Conservation (phyloP, 1,139 yeast species). For the Sugiyamaella castrensis region DNA sequence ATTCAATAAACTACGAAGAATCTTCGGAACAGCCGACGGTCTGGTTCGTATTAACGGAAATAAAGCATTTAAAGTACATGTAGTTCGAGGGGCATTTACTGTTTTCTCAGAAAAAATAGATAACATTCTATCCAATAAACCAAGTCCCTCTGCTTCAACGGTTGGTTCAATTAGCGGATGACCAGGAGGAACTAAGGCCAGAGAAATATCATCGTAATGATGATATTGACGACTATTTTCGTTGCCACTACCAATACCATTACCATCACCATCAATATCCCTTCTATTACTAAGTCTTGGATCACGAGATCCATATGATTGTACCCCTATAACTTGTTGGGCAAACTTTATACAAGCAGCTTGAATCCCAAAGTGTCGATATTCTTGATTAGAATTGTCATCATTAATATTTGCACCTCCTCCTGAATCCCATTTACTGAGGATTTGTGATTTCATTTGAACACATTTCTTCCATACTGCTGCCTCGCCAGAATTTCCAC, state of each 20-base stretch:
- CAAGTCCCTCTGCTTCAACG: conserved; percentile 71
- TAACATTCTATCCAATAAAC: conserved; percentile 63
- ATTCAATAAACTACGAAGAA: conserved; percentile 35
- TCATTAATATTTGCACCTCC: not conserved
- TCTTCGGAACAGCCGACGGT: conserved; percentile 34
- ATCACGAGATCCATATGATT: conserved; percentile 49
- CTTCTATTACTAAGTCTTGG: conserved; percentile 28
- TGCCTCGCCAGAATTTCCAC: conserved; percentile 28
- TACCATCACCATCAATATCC: not conserved
- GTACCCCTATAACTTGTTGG: conserved; percentile 66
- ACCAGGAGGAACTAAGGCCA: conserved; percentile 55
- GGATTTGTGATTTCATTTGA: conserved; percentile 34
- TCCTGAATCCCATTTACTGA: conserved; percentile 33
- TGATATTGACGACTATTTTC: conserved; percentile 13
- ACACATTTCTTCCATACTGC: conserved; percentile 33
- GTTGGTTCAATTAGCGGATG: conserved; percentile 64
- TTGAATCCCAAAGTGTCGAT: conserved; percentile 43
- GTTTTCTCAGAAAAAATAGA: conserved; percentile 53
- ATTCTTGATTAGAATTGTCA: conserved; percentile 16
- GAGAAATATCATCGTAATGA: conserved; percentile 46
- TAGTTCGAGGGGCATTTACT: conserved; percentile 29
- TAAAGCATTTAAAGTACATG: conserved; percentile 37
- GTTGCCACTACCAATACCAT: too few species aligned
- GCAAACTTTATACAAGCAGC: conserved; percentile 71
- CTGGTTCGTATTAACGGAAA: conserved; percentile 37